Conservation (phyloP, 805 yeast genomes). For the Suhomyces faveliae region DNA sequence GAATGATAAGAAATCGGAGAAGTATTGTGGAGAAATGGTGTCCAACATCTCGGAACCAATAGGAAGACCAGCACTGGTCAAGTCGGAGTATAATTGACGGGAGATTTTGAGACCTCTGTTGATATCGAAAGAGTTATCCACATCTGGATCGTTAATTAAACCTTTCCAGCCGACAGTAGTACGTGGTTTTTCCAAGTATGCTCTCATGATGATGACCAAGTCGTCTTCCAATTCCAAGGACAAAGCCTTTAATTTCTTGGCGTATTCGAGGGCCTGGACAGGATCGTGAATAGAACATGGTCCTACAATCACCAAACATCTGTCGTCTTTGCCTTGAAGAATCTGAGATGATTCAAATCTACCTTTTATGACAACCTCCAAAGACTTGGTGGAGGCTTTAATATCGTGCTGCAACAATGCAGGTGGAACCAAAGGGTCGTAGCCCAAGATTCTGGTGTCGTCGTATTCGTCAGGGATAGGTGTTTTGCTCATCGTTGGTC, state of each 20-base stretch:
- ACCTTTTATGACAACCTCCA: slow-evolving; percentile 68
- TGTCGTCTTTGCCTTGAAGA: slow-evolving; percentile 73
- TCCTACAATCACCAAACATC: slow-evolving; percentile 85
- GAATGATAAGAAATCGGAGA: slow-evolving; percentile 83
- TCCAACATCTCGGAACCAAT: slow-evolving; percentile 98
- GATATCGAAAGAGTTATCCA: slow-evolving; percentile 88
- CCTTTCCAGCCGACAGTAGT: slow-evolving; percentile 99
- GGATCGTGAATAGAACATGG: slow-evolving; percentile 97
- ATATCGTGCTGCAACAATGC: slow-evolving; percentile 85
- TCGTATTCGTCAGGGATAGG: slow-evolving; percentile 59
- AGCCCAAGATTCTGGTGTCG: slow-evolving; percentile 79
- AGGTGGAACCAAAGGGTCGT: slow-evolving; percentile 93
- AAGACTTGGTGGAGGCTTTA: slow-evolving; percentile 56
- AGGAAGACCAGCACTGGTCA: slow-evolving; percentile 77
- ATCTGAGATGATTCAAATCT: slow-evolving; percentile 77
- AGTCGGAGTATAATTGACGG: slow-evolving; percentile 77
- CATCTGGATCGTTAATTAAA: slow-evolving; percentile 92
- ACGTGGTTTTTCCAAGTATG: slow-evolving; percentile 96
- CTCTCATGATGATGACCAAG: slow-evolving; percentile 89
- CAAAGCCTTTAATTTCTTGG: slow-evolving; percentile 60
- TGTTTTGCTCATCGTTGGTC: slow-evolving; percentile 8
- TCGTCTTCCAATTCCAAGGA: slow-evolving; percentile 73
- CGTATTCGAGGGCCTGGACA: slow-evolving; percentile 85
- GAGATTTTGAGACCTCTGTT: slow-evolving; percentile 90
- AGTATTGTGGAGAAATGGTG: slow-evolving; percentile 94